Percentiles rank a stretch among this genome's conserved stretches.
These are phyloP conservation scores for Phellopilus nigrolimitatus DNA, from an alignment of 1,284 basidiomycete genomes.

Conservation along the genomic window DNA sequence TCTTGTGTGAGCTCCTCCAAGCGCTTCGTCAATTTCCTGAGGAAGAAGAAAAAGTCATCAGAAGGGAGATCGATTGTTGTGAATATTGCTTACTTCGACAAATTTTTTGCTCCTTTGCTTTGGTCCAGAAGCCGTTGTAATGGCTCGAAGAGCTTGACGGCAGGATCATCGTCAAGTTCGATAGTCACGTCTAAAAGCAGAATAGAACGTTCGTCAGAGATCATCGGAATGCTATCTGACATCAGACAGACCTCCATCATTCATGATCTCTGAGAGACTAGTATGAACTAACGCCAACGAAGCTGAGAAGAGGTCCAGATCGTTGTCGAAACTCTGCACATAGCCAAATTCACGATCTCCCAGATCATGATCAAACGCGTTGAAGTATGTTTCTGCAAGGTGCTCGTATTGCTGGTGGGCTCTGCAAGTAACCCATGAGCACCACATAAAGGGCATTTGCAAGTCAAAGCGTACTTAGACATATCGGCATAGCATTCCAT, in stretches of 20 bases:
- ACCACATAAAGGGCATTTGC: neutral
- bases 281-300: slow-evolving; percentile 87
- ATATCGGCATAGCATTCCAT: slow-evolving; percentile 89
- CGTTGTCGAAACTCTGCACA: slow-evolving; percentile 76
- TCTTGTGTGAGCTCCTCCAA: slow-evolving; percentile 75
- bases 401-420: slow-evolving; percentile 90
- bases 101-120: slow-evolving; percentile 72
- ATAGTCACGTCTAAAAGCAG: slow-evolving; percentile 55
- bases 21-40: slow-evolving; percentile 80
- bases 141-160: slow-evolving; percentile 72
- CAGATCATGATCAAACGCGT: slow-evolving; percentile 75
- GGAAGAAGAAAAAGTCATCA: neutral
- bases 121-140: slow-evolving; percentile 78
- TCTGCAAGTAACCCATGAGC: slow-evolving; percentile 36
- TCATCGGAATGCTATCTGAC: slow-evolving; percentile 13
- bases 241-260: slow-evolving; percentile 63
- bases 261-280: slow-evolving; percentile 63
- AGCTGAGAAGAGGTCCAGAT: slow-evolving; percentile 88
- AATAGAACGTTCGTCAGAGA: neutral
- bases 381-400: slow-evolving; percentile 81
- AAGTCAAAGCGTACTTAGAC: slow-evolving; percentile 54
- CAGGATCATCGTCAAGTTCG: slow-evolving; percentile 71
- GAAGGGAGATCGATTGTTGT: neutral
- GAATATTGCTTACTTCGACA: slow-evolving; percentile 60
- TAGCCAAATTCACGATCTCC: slow-evolving; percentile 87